Percentiles rank a stretch among this genome's conserved stretches.
These are phyloP conservation scores for Oryza glumipatula DNA, from an alignment of 176 grass and related monocot genomes.

Conservation along the genomic window DNA sequence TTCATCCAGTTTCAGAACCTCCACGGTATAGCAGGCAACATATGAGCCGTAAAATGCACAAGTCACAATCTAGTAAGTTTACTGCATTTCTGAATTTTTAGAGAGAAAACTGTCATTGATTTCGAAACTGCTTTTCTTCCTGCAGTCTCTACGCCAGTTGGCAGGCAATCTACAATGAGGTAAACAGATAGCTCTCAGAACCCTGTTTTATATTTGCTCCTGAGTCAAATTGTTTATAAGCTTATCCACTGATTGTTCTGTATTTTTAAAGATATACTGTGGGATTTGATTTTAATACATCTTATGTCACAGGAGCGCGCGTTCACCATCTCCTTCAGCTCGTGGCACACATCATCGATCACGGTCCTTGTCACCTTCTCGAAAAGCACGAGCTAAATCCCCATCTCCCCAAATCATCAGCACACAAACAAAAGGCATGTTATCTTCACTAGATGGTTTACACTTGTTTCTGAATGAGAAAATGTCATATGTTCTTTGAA, in stretches of 20 bases:
- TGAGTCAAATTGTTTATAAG: slow-evolving; percentile 23
- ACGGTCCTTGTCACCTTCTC: slow-evolving; percentile 68
- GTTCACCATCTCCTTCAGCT: slow-evolving; percentile 46
- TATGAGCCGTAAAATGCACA: slow-evolving; percentile 54
- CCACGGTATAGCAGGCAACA: slow-evolving; percentile 47
- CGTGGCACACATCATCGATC: slow-evolving; percentile 47
- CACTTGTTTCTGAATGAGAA: neutral
- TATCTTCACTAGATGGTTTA: neutral
- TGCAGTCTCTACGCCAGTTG: slow-evolving; percentile 52
- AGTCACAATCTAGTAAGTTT: slow-evolving; percentile 58
- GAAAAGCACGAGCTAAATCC: slow-evolving; percentile 53
- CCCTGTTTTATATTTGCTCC: neutral
- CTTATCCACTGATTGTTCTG: neutral
- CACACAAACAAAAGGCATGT: slow-evolving; percentile 47
- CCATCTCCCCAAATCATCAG: slow-evolving; percentile 46
- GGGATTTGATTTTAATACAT: slow-evolving; percentile 18
- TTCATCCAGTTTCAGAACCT: slow-evolving; percentile 55
- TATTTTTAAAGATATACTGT: neutral
- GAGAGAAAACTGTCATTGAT: neutral
- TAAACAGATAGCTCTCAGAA: slow-evolving; percentile 43
- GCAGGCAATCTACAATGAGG: slow-evolving; percentile 60
- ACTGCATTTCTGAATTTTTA: slow-evolving; percentile 23
- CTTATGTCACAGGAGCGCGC: slow-evolving; percentile 46
- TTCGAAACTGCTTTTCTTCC: slow-evolving; percentile 32
- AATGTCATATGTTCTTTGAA: slow-evolving; percentile 20